These are phyloP conservation scores for Veloporphyrellus conicus DNA, from an alignment of 1,284 basidiomycete species.

Conservation along the genomic window DNA sequence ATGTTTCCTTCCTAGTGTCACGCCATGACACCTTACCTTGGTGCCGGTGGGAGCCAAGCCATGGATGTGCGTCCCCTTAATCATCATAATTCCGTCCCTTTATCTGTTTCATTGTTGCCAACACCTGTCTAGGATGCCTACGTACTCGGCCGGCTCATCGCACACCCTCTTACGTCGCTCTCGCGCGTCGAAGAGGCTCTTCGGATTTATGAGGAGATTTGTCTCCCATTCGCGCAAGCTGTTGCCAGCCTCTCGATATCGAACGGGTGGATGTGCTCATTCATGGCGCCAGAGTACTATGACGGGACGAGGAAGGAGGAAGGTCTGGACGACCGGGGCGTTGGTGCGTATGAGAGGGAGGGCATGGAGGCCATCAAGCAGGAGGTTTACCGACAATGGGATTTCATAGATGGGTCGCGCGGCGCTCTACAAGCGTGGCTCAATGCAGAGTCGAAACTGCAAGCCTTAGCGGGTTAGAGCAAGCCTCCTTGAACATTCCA, in stretches of 20 bases:
- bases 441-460: constrained; percentile 6
- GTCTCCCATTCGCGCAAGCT: constrained; percentile 20
- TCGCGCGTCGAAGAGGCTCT: constrained; percentile 22
- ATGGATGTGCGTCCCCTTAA: constrained; percentile 28
- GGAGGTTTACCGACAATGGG: constrained; percentile 7
- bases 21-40: constrained; percentile 31
- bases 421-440: constrained; percentile 6
- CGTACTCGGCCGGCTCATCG: constrained; percentile 33
- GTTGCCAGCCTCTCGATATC: constrained; percentile 13
- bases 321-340: constrained; percentile 10
- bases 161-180: constrained; percentile 22
- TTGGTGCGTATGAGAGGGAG: constrained; percentile 13
- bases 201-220: constrained; percentile 30
- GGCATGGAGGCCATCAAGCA: constrained; percentile 10
- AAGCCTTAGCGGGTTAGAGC: neutral
- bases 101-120: too few species aligned
- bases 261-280: constrained; percentile 11
- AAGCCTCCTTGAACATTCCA: too few species aligned
- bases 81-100: too few species aligned
- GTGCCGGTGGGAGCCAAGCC: constrained; percentile 30
- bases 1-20: too few species aligned
- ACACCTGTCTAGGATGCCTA: constrained; percentile 31
- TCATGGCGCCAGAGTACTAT: constrained; percentile 19
- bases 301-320: constrained; percentile 14
- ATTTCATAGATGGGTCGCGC: neutral